These are phyloP conservation scores for Biscogniauxia sp. DNA, from an alignment of 2,329 filamentous ascomycete species.

Conservation along the genomic window DNA sequence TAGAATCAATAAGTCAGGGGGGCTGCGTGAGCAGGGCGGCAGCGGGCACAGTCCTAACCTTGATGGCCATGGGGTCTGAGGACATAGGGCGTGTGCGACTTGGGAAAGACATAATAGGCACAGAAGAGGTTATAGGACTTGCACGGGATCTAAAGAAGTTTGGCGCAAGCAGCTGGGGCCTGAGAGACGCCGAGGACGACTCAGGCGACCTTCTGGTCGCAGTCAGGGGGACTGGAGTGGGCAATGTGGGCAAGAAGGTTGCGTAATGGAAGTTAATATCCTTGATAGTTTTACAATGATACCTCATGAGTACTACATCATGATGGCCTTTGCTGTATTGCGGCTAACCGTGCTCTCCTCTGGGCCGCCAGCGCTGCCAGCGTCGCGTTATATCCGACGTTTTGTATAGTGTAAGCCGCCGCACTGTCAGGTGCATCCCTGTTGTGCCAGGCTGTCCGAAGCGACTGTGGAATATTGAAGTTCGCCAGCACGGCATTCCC, in stretches of 20 bases:
- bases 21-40: slow-evolving; percentile 77
- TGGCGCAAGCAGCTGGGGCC: slow-evolving; percentile 85
- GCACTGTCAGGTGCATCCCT: slow-evolving; percentile 39
- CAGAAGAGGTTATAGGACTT: slow-evolving; percentile 74
- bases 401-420: slow-evolving; percentile 51
- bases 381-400: slow-evolving; percentile 53
- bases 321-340: slow-evolving; percentile 25
- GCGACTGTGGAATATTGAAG: slow-evolving; percentile 51
- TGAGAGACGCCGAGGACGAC: slow-evolving; percentile 69
- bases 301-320: slow-evolving; percentile 19
- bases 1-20: slow-evolving; percentile 78
- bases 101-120: slow-evolving; percentile 76
- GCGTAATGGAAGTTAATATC: slow-evolving; percentile 40
- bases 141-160: slow-evolving; percentile 86
- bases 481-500: slow-evolving; percentile 54
- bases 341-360: slow-evolving; percentile 36
- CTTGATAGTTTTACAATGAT: slow-evolving; percentile 29
- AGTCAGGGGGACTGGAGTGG: slow-evolving; percentile 88
- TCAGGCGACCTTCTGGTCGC: slow-evolving; percentile 78
- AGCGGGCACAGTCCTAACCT: slow-evolving; percentile 70
- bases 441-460: slow-evolving; percentile 46
- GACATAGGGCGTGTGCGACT: slow-evolving; percentile 86
- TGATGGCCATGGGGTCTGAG: slow-evolving; percentile 98
- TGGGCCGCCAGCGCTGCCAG: slow-evolving; percentile 51
- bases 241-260: slow-evolving; percentile 92